Percentiles rank a stretch among this genome's conserved stretches.
phyloP scores from a whole-genome alignment of 1,284 basidiomycete species.

The Apiotrichum mycotoxinovorans region DNA sequence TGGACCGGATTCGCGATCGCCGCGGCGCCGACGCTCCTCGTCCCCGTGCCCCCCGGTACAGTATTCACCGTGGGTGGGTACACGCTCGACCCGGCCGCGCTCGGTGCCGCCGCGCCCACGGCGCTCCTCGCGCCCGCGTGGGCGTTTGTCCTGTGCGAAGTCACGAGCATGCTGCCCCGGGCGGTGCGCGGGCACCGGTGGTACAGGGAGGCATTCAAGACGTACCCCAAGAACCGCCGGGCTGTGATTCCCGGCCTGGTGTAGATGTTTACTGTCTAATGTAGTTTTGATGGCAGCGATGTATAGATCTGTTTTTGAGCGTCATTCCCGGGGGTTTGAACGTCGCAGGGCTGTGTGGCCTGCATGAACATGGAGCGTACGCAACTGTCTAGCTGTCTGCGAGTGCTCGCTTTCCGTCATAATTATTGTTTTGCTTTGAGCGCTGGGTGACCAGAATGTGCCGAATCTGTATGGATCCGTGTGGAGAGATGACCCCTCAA shows the following conservation, averaged over 20 bases:
- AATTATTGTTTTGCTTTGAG: no score
- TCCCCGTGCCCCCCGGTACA: slow-evolving; percentile 15
- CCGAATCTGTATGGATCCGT: no score
- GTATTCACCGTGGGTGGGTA: not conserved
- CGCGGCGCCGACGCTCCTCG: slow-evolving; percentile 25
- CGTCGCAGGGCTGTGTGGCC: no score
- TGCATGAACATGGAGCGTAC: no score
- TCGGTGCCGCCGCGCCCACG: not conserved
- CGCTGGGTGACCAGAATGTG: no score
- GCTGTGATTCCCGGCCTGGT: slow-evolving; percentile 65
- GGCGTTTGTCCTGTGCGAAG: slow-evolving; percentile 68
- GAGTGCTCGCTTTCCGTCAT: no score
- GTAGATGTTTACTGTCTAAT: slow-evolving; percentile 30
- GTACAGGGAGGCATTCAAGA: slow-evolving; percentile 68
- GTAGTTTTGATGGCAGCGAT: no score
- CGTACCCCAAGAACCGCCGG: slow-evolving; percentile 64
- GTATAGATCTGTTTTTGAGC: no score
- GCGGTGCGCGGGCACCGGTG: slow-evolving; percentile 75
- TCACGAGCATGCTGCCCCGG: slow-evolving; percentile 71
- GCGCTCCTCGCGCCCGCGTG: slow-evolving; percentile 61
- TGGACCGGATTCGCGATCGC: slow-evolving; percentile 77
- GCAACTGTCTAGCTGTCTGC: no score
- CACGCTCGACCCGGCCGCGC: not conserved
- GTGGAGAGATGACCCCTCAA: no score
- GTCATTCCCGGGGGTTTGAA: no score